Base-by-base conservation (phyloP, 345 rosid genomes). In the Heritiera littoralis region DNA sequence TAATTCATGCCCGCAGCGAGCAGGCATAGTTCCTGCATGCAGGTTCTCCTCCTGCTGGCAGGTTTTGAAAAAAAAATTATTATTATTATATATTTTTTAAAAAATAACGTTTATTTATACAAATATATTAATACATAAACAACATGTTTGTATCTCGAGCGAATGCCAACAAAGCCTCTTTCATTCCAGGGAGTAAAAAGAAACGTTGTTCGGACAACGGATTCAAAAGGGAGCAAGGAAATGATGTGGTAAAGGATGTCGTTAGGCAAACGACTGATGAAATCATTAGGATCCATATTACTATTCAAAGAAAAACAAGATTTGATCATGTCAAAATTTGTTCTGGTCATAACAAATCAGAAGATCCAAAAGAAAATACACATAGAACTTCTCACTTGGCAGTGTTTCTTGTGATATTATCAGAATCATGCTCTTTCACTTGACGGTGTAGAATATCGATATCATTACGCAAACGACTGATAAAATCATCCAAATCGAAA, bases 141-240 rank as follows among this genome's bases (percentile, higher is more conserved):
- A 23, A 23, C 28, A 23, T 23, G 28, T 23, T 23, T 23, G 28
- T 23, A 23, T 23, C 28, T 23, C 28, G 28, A 40, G 49, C 58
- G 0, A 4, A 51, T 7, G 35, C 28, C 45, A 49, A 71, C 45
- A 71, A 51, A 51, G 45, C 75, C 23, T 51, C 60, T 30, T 52
- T 71, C 59, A 13, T 70, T 70, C 74, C 74, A 70, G 18, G 49
- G 43, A 28, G 74, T 70, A 49, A 43, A 70, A 48, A 70, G 43
- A 14, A 70, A 49, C 9, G 40, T 11, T 5, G 74, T 70, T 49
- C 28, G 28, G 28, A 23, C 28, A 23, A 0, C 28, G 28, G 28
- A 23, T 23, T 23, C 28, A 23, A 23, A 23, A 23, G 28, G 28
- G 28, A 23, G 28, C 28, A 23, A 23, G 28, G 28, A 23, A 23